Conservation (phyloP, 2,329 filamentous ascomycete genomes). For the Gaeumannomyces tritici region DNA sequence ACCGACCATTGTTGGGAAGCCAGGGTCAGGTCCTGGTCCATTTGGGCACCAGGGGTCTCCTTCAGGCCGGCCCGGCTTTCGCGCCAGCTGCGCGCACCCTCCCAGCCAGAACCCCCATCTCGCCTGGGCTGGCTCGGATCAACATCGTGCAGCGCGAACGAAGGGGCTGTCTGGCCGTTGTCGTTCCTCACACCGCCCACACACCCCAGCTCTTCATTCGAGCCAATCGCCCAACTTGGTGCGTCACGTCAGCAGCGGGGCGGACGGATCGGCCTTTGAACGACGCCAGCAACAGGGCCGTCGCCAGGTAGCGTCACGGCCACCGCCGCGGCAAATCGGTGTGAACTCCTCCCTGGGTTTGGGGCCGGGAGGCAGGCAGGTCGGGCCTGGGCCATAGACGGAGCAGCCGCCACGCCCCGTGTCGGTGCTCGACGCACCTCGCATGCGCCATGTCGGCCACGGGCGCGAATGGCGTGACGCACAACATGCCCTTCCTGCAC, state of each 20-base stretch:
- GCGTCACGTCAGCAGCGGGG: not conserved
- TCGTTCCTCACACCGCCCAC: not conserved
- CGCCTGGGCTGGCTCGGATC: not conserved
- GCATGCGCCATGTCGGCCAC: constrained; percentile 3
- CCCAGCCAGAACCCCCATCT: not conserved
- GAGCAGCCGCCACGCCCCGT: not conserved
- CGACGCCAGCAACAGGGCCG: not conserved
- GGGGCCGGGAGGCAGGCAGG: not conserved
- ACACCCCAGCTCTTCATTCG: not conserved
- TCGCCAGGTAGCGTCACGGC: not conserved
- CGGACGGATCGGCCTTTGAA: not conserved
- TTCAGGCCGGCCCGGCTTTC: not conserved
- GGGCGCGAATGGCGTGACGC: not conserved
- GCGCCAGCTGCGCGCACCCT: not conserved
- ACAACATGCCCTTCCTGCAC: constrained; percentile 1
- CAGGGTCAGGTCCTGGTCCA: not conserved
- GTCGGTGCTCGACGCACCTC: not conserved
- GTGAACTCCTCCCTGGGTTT: not conserved
- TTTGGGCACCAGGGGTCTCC: not conserved
- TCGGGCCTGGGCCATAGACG: not conserved
- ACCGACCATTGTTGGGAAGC: not conserved
- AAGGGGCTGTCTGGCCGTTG: not conserved
- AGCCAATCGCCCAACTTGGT: not conserved
- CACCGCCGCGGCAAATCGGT: not conserved
- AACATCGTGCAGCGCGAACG: not conserved